These are phyloP conservation scores for Cryphonectria naterciae DNA, from an alignment of 2,329 filamentous ascomycete species.

Conservation along the genomic window DNA sequence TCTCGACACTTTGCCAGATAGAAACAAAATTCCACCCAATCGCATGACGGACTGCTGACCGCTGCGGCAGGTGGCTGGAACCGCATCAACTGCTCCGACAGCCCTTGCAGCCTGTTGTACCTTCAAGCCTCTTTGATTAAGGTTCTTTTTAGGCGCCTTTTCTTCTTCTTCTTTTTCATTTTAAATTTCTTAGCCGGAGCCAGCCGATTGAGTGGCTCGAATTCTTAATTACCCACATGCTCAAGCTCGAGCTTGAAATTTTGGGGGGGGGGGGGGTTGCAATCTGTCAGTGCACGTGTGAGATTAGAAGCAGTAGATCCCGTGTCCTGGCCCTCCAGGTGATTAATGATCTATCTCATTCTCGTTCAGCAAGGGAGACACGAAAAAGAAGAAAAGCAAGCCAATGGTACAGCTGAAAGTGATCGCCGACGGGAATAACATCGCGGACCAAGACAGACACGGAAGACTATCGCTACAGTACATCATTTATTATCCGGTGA, in stretches of 20 bases:
- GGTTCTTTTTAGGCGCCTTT: background rate
- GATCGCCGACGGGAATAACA: background rate
- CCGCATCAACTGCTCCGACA: background rate
- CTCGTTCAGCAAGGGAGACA: background rate
- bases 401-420: background rate
- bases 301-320: background rate
- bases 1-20: background rate
- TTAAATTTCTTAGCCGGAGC: too few relatives aligned
- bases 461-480: background rate
- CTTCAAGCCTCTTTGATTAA: background rate
- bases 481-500: background rate
- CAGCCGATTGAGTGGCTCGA: too few relatives aligned
- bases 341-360: background rate
- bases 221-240: background rate
- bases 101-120: background rate
- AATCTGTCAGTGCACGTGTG: background rate
- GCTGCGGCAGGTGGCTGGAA: background rate
- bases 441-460: background rate
- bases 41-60: too few relatives aligned
- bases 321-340: background rate
- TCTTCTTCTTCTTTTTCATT: background rate
- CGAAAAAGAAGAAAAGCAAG: too few relatives aligned
- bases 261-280: too few relatives aligned
- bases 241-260: background rate
- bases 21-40: background rate